Evolutionary conservation across 805 yeast species (phyloP).

Genomic region (Candida germanica): DNA sequence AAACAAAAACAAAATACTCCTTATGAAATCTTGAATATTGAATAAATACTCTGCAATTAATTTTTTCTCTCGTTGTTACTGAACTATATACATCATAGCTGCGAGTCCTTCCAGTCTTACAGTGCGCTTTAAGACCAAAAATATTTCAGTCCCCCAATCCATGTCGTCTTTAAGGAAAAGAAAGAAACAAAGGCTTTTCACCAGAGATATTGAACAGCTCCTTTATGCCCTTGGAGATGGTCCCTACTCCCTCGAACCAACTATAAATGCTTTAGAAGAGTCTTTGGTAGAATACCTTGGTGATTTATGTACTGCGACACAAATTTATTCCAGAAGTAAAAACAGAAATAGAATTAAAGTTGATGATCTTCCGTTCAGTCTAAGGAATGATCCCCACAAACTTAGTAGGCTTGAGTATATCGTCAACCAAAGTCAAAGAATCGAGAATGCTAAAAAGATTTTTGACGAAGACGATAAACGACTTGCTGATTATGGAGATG

Average conservation of each 20-base stretch:
- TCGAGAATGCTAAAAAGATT: constrained; percentile 39
- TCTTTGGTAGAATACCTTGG: constrained; percentile 33
- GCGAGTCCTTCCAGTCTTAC: too few species aligned
- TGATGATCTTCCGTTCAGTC: constrained; percentile 41
- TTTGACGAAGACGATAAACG: constrained; percentile 31
- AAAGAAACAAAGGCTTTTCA: constrained; percentile 35
- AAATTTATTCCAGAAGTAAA: constrained; percentile 33
- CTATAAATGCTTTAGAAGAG: constrained; percentile 39
- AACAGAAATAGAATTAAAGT: constrained; percentile 38
- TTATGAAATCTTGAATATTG: too few species aligned
- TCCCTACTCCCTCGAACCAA: constrained; percentile 36
- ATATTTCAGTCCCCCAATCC: too few species aligned
- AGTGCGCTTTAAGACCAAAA: too few species aligned
- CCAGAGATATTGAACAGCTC: constrained; percentile 40
- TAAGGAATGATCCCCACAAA: constrained; percentile 41
- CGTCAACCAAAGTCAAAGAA: constrained; percentile 34
- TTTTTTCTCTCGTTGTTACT: too few species aligned
- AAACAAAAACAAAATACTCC: too few species aligned
- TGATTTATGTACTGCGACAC: constrained; percentile 32
- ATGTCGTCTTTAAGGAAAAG: constrained; percentile 13
- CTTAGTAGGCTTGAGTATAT: constrained; percentile 40
- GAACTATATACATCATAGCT: too few species aligned
- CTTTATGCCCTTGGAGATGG: constrained; percentile 42
- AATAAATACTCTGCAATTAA: too few species aligned
- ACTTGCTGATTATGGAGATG: constrained; percentile 10